A percentile compares a stretch with the other conserved stretches of the same genome.
These are phyloP conservation scores for Kregervanrija pseudodelftensis DNA, from an alignment of 805 yeast genomes.

Conservation along the genomic window DNA sequence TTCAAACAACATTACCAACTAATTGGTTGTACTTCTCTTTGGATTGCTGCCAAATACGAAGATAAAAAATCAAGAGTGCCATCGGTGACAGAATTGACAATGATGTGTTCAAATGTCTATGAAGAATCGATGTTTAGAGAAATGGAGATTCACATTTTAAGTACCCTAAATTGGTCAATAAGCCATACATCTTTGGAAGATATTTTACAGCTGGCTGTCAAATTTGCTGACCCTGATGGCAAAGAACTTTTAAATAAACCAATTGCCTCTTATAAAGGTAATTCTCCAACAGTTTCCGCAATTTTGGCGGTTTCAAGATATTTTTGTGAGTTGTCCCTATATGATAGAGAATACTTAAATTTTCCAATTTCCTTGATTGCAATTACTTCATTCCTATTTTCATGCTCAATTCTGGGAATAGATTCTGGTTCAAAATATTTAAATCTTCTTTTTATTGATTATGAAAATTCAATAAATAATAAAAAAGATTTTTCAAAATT, in stretches of 20 bases:
- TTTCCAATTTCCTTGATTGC: slow-evolving; percentile 39
- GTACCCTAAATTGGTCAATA: slow-evolving; percentile 33
- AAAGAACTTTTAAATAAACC: slow-evolving; percentile 23
- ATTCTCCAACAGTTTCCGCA: slow-evolving; percentile 39
- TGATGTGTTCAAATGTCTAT: slow-evolving; percentile 53
- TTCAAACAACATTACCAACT: slow-evolving; percentile 82
- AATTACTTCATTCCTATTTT: slow-evolving; percentile 44
- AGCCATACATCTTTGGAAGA: slow-evolving; percentile 47
- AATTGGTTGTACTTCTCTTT: slow-evolving; percentile 84
- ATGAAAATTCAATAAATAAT: slow-evolving; percentile 10
- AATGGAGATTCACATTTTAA: slow-evolving; percentile 39
- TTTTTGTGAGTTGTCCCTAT: slow-evolving; percentile 46
- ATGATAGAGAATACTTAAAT: slow-evolving; percentile 38
- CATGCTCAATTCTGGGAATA: slow-evolving; percentile 46
- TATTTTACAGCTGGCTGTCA: slow-evolving; percentile 36
- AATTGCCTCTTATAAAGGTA: slow-evolving; percentile 21
- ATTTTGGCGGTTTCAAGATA: slow-evolving; percentile 48
- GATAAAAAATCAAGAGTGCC: slow-evolving; percentile 56
- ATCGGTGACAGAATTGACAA: slow-evolving; percentile 42
- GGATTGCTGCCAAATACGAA: slow-evolving; percentile 84
- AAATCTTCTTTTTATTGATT: slow-evolving; percentile 15
- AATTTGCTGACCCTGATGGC: slow-evolving; percentile 28
- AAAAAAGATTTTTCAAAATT: not conserved
- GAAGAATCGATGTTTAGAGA: slow-evolving; percentile 40
- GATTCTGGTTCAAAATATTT: slow-evolving; percentile 35